phyloP scores from a whole-genome alignment of 805 yeast genomes.

The Candida suzukii region DNA sequence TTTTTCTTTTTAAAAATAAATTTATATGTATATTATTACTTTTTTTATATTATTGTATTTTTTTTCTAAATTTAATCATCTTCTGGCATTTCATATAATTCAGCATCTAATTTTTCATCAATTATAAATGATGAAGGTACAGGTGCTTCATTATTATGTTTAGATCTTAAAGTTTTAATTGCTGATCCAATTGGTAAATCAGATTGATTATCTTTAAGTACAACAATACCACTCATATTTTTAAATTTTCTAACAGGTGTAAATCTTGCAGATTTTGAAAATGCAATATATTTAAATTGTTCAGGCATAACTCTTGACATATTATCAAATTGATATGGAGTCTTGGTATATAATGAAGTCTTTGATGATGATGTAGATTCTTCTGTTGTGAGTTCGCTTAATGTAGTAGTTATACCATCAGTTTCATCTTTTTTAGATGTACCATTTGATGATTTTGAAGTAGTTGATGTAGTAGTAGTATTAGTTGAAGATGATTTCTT shows the following conservation, averaged over 20 bases:
- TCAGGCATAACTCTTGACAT: conserved; percentile 85
- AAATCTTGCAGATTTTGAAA: conserved; percentile 67
- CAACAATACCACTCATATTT: conserved; percentile 64
- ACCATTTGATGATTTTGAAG: conserved; percentile 1
- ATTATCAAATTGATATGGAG: conserved; percentile 67
- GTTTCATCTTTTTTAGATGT: neutral
- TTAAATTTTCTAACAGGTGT: conserved; percentile 75
- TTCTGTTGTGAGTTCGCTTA: conserved; percentile 25
- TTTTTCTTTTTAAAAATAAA: neutral
- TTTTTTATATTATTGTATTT: neutral
- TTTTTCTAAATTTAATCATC: conserved; percentile 1
- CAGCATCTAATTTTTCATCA: conserved; percentile 31
- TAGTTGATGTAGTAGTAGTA: neutral
- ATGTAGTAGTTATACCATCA: conserved; percentile 17
- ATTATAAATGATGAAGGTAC: conserved; percentile 64
- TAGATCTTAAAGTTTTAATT: conserved; percentile 81
- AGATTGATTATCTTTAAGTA: conserved; percentile 58
- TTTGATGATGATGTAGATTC: conserved; percentile 18
- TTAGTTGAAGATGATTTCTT: conserved; percentile 3
- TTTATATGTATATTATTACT: neutral
- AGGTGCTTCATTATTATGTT: conserved; percentile 67
- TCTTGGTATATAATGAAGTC: conserved; percentile 41
- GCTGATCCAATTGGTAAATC: conserved; percentile 47
- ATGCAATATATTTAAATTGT: conserved; percentile 78
- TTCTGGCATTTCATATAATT: conserved; percentile 18